Percentiles rank a stretch among this genome's conserved stretches.
Evolutionary conservation across 495 filamentous ascomycete genomes (phyloP).

Genomic region (Delitschia confertaspora): DNA sequence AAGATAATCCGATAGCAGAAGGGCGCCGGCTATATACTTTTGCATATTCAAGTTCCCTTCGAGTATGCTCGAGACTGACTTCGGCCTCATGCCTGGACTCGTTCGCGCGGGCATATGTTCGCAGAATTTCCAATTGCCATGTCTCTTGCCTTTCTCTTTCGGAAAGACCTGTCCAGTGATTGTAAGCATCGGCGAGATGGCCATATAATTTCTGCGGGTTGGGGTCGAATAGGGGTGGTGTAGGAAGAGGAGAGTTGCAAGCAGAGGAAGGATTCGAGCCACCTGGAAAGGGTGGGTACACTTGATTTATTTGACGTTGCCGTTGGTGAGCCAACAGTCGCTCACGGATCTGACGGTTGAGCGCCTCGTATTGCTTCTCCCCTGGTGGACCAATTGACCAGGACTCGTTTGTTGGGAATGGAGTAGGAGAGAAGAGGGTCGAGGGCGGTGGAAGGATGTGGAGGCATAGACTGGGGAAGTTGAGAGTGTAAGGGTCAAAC

Average conservation of each 20-base stretch:
- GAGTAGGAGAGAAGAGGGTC: constrained; percentile 59
- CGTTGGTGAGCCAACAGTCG: constrained; percentile 20
- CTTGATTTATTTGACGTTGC: constrained; percentile 48
- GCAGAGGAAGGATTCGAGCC: constrained; percentile 11
- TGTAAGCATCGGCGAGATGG: constrained; percentile 62
- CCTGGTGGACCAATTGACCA: constrained; percentile 70
- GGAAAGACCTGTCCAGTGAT: constrained; percentile 57
- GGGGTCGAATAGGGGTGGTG: constrained; percentile 28
- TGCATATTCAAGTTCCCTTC: constrained; percentile 65
- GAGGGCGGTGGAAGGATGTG: constrained; percentile 71
- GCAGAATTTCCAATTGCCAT: constrained; percentile 72
- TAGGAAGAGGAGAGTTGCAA: constrained; percentile 20
- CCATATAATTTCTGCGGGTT: constrained; percentile 48
- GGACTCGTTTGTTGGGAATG: constrained; percentile 58
- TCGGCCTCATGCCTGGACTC: constrained; percentile 57
- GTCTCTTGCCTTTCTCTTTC: constrained; percentile 49
- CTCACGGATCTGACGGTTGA: constrained; percentile 55
- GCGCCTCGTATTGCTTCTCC: constrained; percentile 57
- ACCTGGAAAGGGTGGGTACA: constrained; percentile 32
- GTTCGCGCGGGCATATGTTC: constrained; percentile 58
- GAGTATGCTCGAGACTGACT: constrained; percentile 50
- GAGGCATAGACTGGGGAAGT: constrained; percentile 72
- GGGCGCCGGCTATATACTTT: constrained; percentile 54
- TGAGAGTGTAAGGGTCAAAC: constrained; percentile 71
- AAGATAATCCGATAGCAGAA: constrained; percentile 60